A percentile compares a stretch with the other conserved stretches of the same genome.
Conservation (phyloP, 108 stramenopile species). For the Parietichytrium sp. region DNA sequence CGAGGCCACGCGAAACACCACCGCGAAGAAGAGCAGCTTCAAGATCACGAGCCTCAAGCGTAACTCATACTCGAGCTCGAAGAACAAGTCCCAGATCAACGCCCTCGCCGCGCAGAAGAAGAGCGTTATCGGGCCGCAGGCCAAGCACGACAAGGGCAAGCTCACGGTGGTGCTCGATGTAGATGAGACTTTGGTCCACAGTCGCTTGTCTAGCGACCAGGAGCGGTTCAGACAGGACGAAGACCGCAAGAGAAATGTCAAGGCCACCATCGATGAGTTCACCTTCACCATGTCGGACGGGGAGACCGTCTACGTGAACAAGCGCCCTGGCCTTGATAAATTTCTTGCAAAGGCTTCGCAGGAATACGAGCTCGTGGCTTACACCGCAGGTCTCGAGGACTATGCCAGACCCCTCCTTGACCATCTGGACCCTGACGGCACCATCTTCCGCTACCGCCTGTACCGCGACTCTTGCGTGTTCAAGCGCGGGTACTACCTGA, state of each 20-base stretch:
- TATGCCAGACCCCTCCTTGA: constrained; percentile 88
- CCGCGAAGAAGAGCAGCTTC: too few relatives aligned
- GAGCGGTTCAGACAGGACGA: constrained; percentile 46
- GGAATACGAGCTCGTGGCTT: constrained; percentile 87
- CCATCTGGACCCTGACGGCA: constrained; percentile 83
- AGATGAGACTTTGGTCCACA: constrained; percentile 98
- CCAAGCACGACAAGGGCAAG: neutral
- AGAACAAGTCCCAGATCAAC: too few relatives aligned
- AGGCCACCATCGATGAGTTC: neutral
- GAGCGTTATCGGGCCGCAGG: constrained; percentile 27
- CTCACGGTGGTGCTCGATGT: constrained; percentile 85
- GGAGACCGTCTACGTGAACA: constrained; percentile 85
- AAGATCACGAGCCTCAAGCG: too few relatives aligned
- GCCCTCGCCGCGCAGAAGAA: too few relatives aligned
- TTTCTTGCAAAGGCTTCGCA: constrained; percentile 72
- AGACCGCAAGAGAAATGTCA: neutral
- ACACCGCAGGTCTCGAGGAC: constrained; percentile 87
- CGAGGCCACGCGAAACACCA: too few relatives aligned
- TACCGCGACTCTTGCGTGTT: constrained; percentile 88
- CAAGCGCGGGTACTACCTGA: constrained; percentile 78
- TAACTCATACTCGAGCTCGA: too few relatives aligned
- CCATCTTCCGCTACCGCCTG: constrained; percentile 79
- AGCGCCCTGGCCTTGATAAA: constrained; percentile 74
- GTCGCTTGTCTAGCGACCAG: constrained; percentile 70
- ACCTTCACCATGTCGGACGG: constrained; percentile 7